Evolutionary conservation across 176 grass and related monocot genomes (phyloP).

Genomic region (Rhynchospora tenuis): DNA sequence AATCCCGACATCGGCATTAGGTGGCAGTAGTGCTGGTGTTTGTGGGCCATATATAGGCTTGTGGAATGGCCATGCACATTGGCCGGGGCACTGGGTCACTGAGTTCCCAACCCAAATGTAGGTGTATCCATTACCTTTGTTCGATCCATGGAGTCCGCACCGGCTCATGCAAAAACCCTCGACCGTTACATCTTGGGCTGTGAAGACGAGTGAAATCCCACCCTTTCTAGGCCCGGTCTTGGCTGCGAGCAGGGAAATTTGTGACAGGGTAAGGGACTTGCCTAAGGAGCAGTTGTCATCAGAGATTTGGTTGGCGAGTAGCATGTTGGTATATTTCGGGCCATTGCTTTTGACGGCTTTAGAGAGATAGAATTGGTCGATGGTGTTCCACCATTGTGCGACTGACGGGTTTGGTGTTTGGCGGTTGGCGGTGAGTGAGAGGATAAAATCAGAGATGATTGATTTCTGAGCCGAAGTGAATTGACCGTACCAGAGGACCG

Average conservation of each 20-base stretch:
- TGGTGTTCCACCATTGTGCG: constrained; percentile 52
- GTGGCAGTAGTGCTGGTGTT: constrained; percentile 31
- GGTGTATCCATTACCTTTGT: constrained; percentile 13
- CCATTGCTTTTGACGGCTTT: constrained; percentile 1
- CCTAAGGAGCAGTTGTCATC: constrained; percentile 53
- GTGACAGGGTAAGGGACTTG: constrained; percentile 34
- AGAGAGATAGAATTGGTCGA: constrained; percentile 39
- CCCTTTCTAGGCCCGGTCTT: constrained; percentile 32
- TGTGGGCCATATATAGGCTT: constrained; percentile 56
- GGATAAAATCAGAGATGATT: constrained; percentile 65
- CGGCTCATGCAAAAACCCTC: constrained; percentile 76
- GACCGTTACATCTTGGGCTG: constrained; percentile 48
- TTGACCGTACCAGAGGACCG: constrained; percentile 53
- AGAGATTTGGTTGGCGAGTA: constrained; percentile 33
- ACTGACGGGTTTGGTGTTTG: constrained; percentile 26
- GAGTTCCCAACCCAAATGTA: constrained; percentile 66
- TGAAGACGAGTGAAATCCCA: constrained; percentile 47
- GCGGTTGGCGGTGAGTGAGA: constrained; percentile 30
- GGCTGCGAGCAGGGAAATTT: constrained; percentile 39
- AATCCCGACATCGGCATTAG: constrained; percentile 52
- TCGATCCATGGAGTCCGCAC: constrained; percentile 39
- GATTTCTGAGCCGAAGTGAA: constrained; percentile 54
- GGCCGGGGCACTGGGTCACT: constrained; percentile 40
- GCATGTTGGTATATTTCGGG: constrained; percentile 24
- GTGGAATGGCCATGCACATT: constrained; percentile 51